These are phyloP conservation scores for Fusarium caatingaense DNA, from an alignment of 2,329 filamentous ascomycete species.

Conservation along the genomic window DNA sequence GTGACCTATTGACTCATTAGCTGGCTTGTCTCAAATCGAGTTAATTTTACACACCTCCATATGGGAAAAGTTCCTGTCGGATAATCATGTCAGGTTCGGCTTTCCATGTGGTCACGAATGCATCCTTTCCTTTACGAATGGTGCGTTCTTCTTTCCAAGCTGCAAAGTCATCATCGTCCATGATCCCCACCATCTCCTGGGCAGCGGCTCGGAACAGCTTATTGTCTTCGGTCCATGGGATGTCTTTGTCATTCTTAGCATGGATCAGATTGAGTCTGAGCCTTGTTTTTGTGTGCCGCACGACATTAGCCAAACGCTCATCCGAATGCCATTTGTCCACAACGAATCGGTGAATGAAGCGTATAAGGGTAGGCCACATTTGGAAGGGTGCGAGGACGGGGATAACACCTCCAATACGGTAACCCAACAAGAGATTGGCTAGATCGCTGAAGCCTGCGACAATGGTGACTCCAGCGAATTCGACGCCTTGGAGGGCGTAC, in stretches of 20 bases:
- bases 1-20: conserved; percentile 63
- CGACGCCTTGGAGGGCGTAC: conserved; percentile 69
- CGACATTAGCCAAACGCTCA: conserved; percentile 70
- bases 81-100: conserved; percentile 60
- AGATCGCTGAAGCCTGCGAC: conserved; percentile 83
- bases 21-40: too few relatives aligned
- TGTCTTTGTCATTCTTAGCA: conserved; percentile 83
- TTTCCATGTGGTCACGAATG: conserved; percentile 61
- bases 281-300: conserved; percentile 61
- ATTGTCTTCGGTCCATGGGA: conserved; percentile 78
- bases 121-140: conserved; percentile 56
- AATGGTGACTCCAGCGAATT: conserved; percentile 84
- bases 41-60: conserved; percentile 61
- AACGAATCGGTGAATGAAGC: conserved; percentile 70
- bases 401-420: conserved; percentile 80
- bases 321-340: conserved; percentile 86
- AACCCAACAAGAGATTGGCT: conserved; percentile 77
- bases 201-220: conserved; percentile 71
- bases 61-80: conserved; percentile 65
- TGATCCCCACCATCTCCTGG: conserved; percentile 58
- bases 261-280: conserved; percentile 81
- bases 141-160: conserved; percentile 61
- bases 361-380: conserved; percentile 72
- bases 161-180: conserved; percentile 54
- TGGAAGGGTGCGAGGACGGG: conserved; percentile 82